A percentile compares a stretch with the other conserved stretches of the same genome.
These are phyloP conservation scores for Colletotrichum horii DNA, from an alignment of 2,329 filamentous ascomycete species.

Conservation along the genomic window DNA sequence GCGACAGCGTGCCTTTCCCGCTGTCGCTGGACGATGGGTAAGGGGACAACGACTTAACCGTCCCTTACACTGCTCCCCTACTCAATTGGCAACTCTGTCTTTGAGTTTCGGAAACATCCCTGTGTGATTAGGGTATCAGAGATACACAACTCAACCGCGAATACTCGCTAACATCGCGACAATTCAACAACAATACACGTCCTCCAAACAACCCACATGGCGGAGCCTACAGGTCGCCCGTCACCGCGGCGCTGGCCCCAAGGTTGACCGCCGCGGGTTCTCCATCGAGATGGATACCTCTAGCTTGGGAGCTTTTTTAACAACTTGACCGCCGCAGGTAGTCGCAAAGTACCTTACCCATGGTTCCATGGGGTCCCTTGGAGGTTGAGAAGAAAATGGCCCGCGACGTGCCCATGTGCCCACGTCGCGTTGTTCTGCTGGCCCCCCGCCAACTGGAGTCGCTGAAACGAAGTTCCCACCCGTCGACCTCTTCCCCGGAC, in stretches of 20 bases:
- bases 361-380: neutral
- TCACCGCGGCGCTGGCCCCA: neutral
- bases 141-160: neutral
- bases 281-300: neutral
- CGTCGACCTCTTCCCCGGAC: slow-evolving; percentile 13
- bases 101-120: neutral
- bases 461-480: slow-evolving; percentile 15
- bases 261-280: neutral
- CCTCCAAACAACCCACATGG: slow-evolving; percentile 9
- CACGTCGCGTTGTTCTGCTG: neutral
- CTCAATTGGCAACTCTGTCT: neutral
- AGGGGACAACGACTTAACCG: neutral
- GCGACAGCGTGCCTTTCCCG: neutral
- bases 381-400: neutral
- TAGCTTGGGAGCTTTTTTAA: neutral
- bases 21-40: neutral
- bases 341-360: slow-evolving; percentile 5
- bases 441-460: neutral
- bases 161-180: neutral
- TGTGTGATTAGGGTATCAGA: neutral
- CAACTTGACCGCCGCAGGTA: neutral
- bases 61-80: neutral
- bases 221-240: neutral
- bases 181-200: neutral
- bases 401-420: slow-evolving; percentile 3